These are phyloP conservation scores for Coniosporium apollinis DNA, from an alignment of 495 filamentous ascomycete species.

Conservation along the genomic window DNA sequence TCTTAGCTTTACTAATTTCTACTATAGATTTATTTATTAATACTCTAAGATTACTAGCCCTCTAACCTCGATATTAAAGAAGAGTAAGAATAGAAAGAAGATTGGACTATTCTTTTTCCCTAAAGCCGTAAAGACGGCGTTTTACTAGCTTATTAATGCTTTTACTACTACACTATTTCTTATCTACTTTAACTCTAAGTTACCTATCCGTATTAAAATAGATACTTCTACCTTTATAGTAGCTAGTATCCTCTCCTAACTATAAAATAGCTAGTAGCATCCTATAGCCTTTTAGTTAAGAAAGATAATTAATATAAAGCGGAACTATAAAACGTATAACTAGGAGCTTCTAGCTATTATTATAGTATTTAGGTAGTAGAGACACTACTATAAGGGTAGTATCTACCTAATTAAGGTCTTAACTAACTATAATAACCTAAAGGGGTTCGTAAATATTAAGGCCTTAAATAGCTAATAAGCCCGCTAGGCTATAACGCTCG, in stretches of 20 bases:
- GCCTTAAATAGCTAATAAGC: no score
- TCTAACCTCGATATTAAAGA: constrained; percentile 4
- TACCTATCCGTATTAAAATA: constrained; percentile 11
- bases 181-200: constrained; percentile 11
- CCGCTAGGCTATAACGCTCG: no score
- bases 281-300: constrained; percentile 19
- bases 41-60: constrained; percentile 8
- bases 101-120: constrained; percentile 3
- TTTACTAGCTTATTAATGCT: constrained; percentile 28
- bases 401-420: not conserved
- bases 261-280: not conserved
- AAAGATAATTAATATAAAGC: constrained; percentile 13
- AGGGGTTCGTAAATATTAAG: no score
- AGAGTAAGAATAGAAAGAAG: no score
- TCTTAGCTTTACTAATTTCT: constrained; percentile 14
- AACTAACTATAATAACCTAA: not conserved
- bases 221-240: constrained; percentile 13
- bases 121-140: constrained; percentile 23
- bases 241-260: constrained; percentile 11
- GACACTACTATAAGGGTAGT: not conserved
- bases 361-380: constrained; percentile 7
- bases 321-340: constrained; percentile 20
- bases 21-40: constrained; percentile 9
- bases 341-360: constrained; percentile 27
- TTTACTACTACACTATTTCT: constrained; percentile 24